A percentile compares a stretch with the other conserved stretches of the same genome.
Evolutionary conservation across 2,329 filamentous ascomycete species (phyloP).

Genomic region (Emericellopsis cladophorae): DNA sequence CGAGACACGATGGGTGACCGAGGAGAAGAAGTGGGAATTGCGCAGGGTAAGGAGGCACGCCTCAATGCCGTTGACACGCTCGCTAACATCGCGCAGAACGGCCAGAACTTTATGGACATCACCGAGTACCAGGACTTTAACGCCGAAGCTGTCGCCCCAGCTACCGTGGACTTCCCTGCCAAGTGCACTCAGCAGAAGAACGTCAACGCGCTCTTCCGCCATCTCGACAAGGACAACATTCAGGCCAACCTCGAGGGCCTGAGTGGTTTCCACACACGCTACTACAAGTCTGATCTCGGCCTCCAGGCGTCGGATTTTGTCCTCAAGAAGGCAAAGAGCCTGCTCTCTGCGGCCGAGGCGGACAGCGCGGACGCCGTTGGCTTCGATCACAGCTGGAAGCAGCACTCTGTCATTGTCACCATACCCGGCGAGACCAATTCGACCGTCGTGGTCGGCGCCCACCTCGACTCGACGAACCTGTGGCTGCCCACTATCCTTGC

Average conservation of each 20-base stretch:
- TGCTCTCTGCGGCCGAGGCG: slow-evolving; percentile 60
- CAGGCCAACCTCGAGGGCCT: slow-evolving; percentile 64
- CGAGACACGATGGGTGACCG: slow-evolving; percentile 75
- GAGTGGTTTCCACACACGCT: slow-evolving; percentile 68
- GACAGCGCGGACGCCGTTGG: slow-evolving; percentile 55
- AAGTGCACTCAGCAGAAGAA: slow-evolving; percentile 52
- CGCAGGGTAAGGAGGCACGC: slow-evolving; percentile 49
- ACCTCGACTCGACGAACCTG: slow-evolving; percentile 92
- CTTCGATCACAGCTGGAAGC: slow-evolving; percentile 77
- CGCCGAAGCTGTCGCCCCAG: slow-evolving; percentile 19
- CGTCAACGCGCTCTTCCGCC: slow-evolving; percentile 52
- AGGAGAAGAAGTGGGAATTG: slow-evolving; percentile 90
- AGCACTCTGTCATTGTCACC: slow-evolving; percentile 81
- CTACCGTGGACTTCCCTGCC: slow-evolving; percentile 48
- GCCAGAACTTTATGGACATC: slow-evolving; percentile 88
- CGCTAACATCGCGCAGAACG: slow-evolving; percentile 42
- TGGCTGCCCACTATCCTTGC: slow-evolving; percentile 74
- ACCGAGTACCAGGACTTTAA: slow-evolving; percentile 58
- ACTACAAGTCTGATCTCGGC: slow-evolving; percentile 70
- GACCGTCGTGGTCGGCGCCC: slow-evolving; percentile 77
- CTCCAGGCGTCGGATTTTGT: slow-evolving; percentile 83
- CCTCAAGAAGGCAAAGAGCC: slow-evolving; percentile 57
- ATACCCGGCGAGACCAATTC: slow-evolving; percentile 81
- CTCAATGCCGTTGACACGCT: not conserved
- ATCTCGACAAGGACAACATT: slow-evolving; percentile 68